Percentiles rank a stretch among this genome's conserved stretches.
These are phyloP conservation scores for Calonectria montana DNA, from an alignment of 2,329 filamentous ascomycete genomes.

Conservation along the genomic window DNA sequence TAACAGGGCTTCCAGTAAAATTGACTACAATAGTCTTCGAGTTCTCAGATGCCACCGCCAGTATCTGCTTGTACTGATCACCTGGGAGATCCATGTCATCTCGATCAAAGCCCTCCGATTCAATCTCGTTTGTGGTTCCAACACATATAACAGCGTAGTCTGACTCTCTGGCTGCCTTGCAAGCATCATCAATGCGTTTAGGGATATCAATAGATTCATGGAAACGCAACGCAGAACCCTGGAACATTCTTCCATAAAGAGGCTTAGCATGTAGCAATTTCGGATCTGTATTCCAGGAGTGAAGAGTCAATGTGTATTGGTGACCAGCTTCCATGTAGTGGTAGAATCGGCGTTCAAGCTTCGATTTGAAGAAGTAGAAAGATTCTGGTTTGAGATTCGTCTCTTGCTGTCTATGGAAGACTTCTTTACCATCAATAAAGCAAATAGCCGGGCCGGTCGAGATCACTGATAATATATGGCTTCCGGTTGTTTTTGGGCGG, in stretches of 20 bases:
- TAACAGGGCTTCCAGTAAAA: constrained; percentile 70
- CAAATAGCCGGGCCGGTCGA: constrained; percentile 18
- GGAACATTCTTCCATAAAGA: constrained; percentile 23
- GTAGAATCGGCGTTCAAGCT: constrained; percentile 15
- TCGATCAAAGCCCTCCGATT: constrained; percentile 38
- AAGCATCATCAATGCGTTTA: not conserved
- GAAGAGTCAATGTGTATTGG: not conserved
- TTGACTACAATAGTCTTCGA: constrained; percentile 69
- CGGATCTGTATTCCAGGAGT: constrained; percentile 25
- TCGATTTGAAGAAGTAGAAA: constrained; percentile 18
- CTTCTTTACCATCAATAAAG: constrained; percentile 8
- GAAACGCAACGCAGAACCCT: constrained; percentile 22
- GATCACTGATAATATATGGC: constrained; percentile 23
- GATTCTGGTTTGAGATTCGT: constrained; percentile 5
- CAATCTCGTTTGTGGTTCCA: constrained; percentile 66
- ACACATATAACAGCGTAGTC: constrained; percentile 17
- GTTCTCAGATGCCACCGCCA: constrained; percentile 64
- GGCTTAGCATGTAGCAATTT: constrained; percentile 9
- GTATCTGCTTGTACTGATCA: constrained; percentile 65
- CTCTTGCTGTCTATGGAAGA: not conserved
- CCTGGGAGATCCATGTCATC: constrained; percentile 39
- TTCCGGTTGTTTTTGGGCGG: constrained; percentile 4
- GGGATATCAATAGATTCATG: constrained; percentile 14
- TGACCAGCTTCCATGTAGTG: not conserved
- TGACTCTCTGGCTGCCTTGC: not conserved